phyloP scores from a whole-genome alignment of 1,139 yeast genomes.

The Geotrichum reessii region DNA sequence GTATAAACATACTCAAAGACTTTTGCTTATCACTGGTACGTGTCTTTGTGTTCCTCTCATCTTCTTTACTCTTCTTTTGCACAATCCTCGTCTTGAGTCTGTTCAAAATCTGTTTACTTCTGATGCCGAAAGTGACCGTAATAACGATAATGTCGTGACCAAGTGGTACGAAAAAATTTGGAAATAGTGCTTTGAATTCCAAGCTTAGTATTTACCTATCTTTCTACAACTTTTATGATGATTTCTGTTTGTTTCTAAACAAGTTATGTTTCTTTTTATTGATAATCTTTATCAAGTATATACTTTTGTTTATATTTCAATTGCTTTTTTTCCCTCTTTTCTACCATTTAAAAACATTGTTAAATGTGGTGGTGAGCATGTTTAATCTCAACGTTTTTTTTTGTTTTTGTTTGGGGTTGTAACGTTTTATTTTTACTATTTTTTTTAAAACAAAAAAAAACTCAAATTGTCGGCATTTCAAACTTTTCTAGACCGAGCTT shows the following conservation, averaged over 20 bases:
- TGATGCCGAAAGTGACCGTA: background rate
- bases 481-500: background rate
- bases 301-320: too few relatives aligned
- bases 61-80: constrained; percentile 45
- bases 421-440: background rate
- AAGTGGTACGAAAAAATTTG: background rate
- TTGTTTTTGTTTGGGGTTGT: background rate
- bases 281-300: too few relatives aligned
- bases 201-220: background rate
- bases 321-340: too few relatives aligned
- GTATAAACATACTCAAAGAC: constrained; percentile 54
- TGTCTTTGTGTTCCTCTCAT: constrained; percentile 52
- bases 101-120: constrained; percentile 34
- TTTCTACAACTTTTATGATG: background rate
- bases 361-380: background rate
- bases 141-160: background rate
- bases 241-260: too few relatives aligned
- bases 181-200: background rate
- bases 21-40: constrained; percentile 53
- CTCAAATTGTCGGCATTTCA: background rate
- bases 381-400: background rate
- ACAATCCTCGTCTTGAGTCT: constrained; percentile 47
- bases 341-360: too few relatives aligned
- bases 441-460: background rate
- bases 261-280: too few relatives aligned